These are phyloP conservation scores for Boletus rubroflammeus DNA, from an alignment of 768 basidiomycete genomes.

Conservation along the genomic window DNA sequence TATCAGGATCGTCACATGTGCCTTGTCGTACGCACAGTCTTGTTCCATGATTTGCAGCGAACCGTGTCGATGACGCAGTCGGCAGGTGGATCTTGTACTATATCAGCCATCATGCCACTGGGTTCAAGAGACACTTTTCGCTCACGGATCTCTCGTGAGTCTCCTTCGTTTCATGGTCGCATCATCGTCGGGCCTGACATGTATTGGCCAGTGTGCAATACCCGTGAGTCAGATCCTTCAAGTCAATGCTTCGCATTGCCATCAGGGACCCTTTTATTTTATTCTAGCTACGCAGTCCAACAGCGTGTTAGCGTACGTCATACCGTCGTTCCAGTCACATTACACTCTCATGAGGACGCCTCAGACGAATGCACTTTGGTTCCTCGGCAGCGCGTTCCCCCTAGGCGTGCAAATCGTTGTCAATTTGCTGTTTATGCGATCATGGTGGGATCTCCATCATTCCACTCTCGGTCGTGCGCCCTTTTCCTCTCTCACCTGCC, in stretches of 20 bases:
- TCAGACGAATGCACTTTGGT: slow-evolving; percentile 38
- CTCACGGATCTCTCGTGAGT: slow-evolving; percentile 71
- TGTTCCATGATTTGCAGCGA: not conserved
- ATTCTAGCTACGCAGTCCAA: slow-evolving; percentile 54
- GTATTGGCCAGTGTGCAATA: slow-evolving; percentile 29
- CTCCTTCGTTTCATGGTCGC: not conserved
- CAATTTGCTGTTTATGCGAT: slow-evolving; percentile 67
- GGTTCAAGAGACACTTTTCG: slow-evolving; percentile 77
- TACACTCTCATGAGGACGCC: not conserved
- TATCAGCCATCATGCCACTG: slow-evolving; percentile 51
- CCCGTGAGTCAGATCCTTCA: slow-evolving; percentile 31
- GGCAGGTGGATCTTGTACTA: slow-evolving; percentile 54
- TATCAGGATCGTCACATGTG: slow-evolving; percentile 60
- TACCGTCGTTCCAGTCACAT: not conserved
- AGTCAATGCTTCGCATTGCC: not conserved
- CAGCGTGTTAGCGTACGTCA: slow-evolving; percentile 59
- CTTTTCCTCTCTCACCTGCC: not conserved
- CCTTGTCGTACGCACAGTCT: slow-evolving; percentile 49
- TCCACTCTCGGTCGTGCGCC: slow-evolving; percentile 36
- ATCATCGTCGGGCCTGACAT: slow-evolving; percentile 12
- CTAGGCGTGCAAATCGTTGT: slow-evolving; percentile 61
- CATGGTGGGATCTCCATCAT: slow-evolving; percentile 87
- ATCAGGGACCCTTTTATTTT: not conserved
- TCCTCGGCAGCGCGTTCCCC: slow-evolving; percentile 53
- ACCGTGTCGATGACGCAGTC: not conserved